A percentile compares a stretch with the other conserved stretches of the same genome.
phyloP scores from a whole-genome alignment of 2,329 filamentous ascomycete genomes.

The Microdochium bolleyi region DNA sequence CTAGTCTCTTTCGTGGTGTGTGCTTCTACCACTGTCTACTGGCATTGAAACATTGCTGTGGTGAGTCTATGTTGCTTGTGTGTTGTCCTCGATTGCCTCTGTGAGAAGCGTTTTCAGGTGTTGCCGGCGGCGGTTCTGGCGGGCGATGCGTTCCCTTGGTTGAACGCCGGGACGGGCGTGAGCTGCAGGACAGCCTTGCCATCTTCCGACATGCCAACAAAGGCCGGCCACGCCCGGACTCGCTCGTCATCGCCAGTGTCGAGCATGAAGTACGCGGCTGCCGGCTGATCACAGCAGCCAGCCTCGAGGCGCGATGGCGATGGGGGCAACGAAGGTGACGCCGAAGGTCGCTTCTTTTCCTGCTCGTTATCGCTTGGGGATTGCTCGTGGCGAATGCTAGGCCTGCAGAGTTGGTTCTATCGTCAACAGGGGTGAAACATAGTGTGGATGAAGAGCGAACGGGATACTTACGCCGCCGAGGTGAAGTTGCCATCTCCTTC shows the following conservation, averaged over 20 bases:
- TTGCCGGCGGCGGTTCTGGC: not conserved
- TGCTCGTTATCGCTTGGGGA: constrained; percentile 3
- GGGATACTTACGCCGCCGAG: constrained; percentile 5
- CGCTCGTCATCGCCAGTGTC: constrained; percentile 14
- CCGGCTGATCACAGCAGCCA: not conserved
- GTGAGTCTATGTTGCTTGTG: too few species aligned
- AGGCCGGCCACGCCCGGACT: constrained; percentile 12
- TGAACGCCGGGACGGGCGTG: constrained; percentile 3
- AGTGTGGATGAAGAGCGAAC: not conserved
- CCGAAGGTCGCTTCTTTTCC: not conserved
- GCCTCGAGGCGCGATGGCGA: constrained; percentile 1
- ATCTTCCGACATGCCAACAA: constrained; percentile 8
- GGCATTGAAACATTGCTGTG: too few species aligned
- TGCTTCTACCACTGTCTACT: too few species aligned
- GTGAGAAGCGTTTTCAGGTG: not conserved
- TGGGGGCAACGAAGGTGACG: not conserved
- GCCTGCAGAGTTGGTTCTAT: constrained; percentile 1
- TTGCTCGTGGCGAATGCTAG: constrained; percentile 4
- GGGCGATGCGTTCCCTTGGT: not conserved
- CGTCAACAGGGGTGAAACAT: not conserved
- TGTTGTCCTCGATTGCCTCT: not conserved
- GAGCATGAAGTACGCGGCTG: constrained; percentile 10
- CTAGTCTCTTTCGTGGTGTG: too few species aligned
- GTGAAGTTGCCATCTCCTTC: not conserved
- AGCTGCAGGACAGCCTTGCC: constrained; percentile 12